Conservation (phyloP, 2,329 filamentous ascomycete genomes). For the Colletotrichum endophyticum region DNA sequence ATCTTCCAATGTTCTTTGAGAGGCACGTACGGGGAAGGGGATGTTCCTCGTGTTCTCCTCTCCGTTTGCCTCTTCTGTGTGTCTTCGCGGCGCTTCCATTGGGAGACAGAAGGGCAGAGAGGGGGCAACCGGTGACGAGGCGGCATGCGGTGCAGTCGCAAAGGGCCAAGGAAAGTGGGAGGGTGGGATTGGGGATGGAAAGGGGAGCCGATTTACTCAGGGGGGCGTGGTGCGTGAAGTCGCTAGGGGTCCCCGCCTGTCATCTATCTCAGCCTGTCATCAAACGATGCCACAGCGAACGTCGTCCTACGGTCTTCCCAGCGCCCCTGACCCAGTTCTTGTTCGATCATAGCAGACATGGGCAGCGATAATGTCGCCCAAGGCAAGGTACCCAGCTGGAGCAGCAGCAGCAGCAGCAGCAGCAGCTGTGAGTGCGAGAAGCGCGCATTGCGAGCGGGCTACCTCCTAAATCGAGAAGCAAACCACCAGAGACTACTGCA, state of each 20-base stretch:
- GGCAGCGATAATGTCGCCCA: background rate
- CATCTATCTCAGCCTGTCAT: slow-evolving; percentile 19
- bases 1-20: background rate
- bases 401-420: background rate
- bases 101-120: background rate
- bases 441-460: background rate
- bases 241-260: background rate
- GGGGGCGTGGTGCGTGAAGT: background rate
- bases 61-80: background rate
- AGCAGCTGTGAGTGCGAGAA: background rate
- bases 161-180: slow-evolving; percentile 1
- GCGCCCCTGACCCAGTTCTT: background rate
- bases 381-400: background rate
- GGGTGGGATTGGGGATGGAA: background rate
- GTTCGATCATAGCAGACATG: background rate
- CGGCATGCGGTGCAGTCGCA: background rate
- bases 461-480: background rate
- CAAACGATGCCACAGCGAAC: background rate
- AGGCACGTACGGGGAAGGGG: background rate
- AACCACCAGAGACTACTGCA: background rate
- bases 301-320: background rate
- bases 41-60: background rate
- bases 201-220: background rate
- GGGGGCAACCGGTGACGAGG: background rate
- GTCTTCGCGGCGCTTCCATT: background rate